Evolutionary conservation across 2,329 filamentous ascomycete species (phyloP).

Genomic region (Exophiala sideris): DNA sequence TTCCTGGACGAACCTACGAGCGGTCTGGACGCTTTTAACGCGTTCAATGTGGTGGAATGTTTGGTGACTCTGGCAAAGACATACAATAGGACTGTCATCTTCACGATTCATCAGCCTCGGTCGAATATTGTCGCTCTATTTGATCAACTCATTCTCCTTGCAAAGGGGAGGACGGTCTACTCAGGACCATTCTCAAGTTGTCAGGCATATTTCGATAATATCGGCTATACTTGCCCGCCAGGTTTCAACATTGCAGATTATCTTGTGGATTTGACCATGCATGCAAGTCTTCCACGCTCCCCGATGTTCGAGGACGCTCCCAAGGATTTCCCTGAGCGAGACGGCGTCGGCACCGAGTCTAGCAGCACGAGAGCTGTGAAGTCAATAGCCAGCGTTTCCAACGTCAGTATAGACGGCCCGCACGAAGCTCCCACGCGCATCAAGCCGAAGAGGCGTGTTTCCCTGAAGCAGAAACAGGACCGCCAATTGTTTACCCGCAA

Average conservation of each 20-base stretch:
- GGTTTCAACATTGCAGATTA: constrained; percentile 99
- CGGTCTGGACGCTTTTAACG: constrained; percentile 92
- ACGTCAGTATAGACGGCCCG: constrained; percentile 66
- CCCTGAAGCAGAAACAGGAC: constrained; percentile 81
- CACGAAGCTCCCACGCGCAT: constrained; percentile 63
- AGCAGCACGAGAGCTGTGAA: constrained; percentile 88
- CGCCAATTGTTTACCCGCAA: constrained; percentile 85
- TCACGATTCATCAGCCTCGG: constrained; percentile 96
- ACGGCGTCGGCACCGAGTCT: constrained; percentile 65
- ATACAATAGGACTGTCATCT: constrained; percentile 95
- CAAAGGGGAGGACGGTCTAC: constrained; percentile 85
- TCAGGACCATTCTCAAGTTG: constrained; percentile 86
- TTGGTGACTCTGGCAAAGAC: constrained; percentile 91
- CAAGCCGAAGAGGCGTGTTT: constrained; percentile 69
- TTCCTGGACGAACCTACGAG: constrained; percentile 97
- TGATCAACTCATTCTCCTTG: constrained; percentile 86
- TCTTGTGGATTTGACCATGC: constrained; percentile 95
- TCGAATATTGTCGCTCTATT: constrained; percentile 98
- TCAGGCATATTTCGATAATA: constrained; percentile 85
- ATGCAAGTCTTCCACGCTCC: constrained; percentile 64
- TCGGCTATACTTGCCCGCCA: constrained; percentile 88
- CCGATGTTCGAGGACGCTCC: constrained; percentile 56
- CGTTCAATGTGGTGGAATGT: constrained; percentile 96
- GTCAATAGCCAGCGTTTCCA: constrained; percentile 81
- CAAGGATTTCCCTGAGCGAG: constrained; percentile 56